Evolutionary conservation across 176 grass and related monocot genomes (phyloP).

Genomic region (Triticum dicoccoides): DNA sequence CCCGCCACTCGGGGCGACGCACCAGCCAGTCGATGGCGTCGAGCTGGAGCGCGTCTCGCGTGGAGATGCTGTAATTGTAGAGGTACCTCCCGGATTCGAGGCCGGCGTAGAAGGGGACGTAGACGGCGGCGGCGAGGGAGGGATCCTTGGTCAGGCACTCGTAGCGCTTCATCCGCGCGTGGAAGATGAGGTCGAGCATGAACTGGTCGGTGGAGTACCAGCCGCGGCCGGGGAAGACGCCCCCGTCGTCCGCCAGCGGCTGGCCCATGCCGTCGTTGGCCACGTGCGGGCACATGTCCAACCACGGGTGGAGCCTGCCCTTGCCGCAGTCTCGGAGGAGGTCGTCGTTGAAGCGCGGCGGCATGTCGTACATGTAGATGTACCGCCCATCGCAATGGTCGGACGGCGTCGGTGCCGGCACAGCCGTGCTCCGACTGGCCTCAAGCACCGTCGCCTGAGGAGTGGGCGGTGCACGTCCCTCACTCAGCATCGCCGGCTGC

Average conservation of each 20-base stretch:
- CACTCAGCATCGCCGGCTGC: not conserved
- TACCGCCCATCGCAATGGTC: constrained; percentile 70
- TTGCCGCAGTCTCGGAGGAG: constrained; percentile 54
- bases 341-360: constrained; percentile 66
- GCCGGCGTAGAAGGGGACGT: constrained; percentile 82
- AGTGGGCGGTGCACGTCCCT: constrained; percentile 32
- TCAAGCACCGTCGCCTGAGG: not conserved
- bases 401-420: not conserved
- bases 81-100: constrained; percentile 65
- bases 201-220: constrained; percentile 86
- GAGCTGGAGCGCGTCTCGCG: constrained; percentile 50
- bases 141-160: constrained; percentile 77
- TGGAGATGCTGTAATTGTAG: constrained; percentile 39
- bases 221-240: constrained; percentile 48
- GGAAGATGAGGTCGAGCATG: constrained; percentile 78
- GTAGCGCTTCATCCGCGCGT: constrained; percentile 69
- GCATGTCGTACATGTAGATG: constrained; percentile 75
- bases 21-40: constrained; percentile 20
- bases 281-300: constrained; percentile 76
- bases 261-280: constrained; percentile 73
- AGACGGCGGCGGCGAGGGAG: constrained; percentile 62
- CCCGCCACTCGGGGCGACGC: constrained; percentile 48
- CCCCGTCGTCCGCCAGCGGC: constrained; percentile 27
- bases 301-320: constrained; percentile 52
- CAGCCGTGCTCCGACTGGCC: not conserved